These are phyloP conservation scores for Adansonia gregorii DNA, from an alignment of 441 rosid genomes.

Conservation along the genomic window DNA sequence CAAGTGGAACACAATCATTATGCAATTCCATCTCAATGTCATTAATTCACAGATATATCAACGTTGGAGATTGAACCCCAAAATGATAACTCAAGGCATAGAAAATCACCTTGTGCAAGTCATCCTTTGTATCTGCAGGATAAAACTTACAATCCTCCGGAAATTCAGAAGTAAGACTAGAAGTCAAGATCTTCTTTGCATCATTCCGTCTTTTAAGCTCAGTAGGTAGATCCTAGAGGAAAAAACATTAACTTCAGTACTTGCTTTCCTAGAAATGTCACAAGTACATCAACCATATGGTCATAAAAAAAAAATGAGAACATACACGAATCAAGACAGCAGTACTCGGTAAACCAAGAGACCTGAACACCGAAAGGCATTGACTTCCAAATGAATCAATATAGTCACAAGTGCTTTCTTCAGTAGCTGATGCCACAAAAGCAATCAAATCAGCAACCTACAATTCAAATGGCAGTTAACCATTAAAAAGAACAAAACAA, in stretches of 20 bases:
- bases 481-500: slow-evolving; percentile 11
- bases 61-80: neutral
- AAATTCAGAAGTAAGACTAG: slow-evolving; percentile 72
- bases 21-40: neutral
- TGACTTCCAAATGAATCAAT: slow-evolving; percentile 85
- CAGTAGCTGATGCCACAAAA: slow-evolving; percentile 87
- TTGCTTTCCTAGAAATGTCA: slow-evolving; percentile 12
- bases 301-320: slow-evolving; percentile 22
- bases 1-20: slow-evolving; percentile 3
- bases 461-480: slow-evolving; percentile 28
- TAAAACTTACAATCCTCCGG: slow-evolving; percentile 88
- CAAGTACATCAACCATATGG: neutral
- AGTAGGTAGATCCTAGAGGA: slow-evolving; percentile 67
- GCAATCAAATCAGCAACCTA: slow-evolving; percentile 97
- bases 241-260: slow-evolving; percentile 27
- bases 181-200: slow-evolving; percentile 65
- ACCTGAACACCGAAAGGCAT: slow-evolving; percentile 84
- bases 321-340: slow-evolving; percentile 85
- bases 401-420: slow-evolving; percentile 49
- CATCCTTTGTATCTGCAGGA: slow-evolving; percentile 87
- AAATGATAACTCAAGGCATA: neutral
- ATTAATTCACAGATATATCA: slow-evolving; percentile 7
- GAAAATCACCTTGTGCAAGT: slow-evolving; percentile 78
- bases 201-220: slow-evolving; percentile 69
- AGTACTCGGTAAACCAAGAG: slow-evolving; percentile 86